Base-by-base conservation (phyloP, 129 eudicot species). In the Chrysanthemum lavandulifolium region DNA sequence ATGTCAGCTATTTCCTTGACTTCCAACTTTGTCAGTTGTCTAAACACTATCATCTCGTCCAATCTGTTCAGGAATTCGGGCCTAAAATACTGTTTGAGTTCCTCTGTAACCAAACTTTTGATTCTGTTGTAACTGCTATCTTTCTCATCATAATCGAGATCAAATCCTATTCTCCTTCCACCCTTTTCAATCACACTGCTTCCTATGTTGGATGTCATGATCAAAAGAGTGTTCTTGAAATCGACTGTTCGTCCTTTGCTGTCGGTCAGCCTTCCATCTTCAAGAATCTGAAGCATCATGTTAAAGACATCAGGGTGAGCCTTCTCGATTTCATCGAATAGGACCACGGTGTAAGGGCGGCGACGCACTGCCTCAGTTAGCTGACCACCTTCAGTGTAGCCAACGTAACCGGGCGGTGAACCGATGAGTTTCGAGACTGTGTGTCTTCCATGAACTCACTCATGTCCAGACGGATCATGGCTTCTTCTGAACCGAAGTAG, bases 81-180 rank as follows among this genome's bases (percentile, higher is more conserved):
- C 73, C 78, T 65, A 31, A 85, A 85, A 53, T 67, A 61, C 65
- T 69, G 76, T 53, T 76, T 85, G 1, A 82, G 47, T 50, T 82
- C 80, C 18, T 76, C 81, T 1, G 77, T 63, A 4, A 85, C 87
- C 25, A 55, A 52, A 3, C 59, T 19, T 73, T 79, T 85, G 33
- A 85, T 74, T 6, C 78, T 49, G 25, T 76, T 87, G 67, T 93
- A 93, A 73, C 97, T 86, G 66, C 82, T 80, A 67, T 93, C 98
- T 74, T 89, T 79, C 87, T 90, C 96, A 31, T 86, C 93, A 10
- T 80, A 84, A 61, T 85, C 96, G 1, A 92, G 82, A 65, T 87
- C 87, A 21, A 92, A 92, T 14, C 98, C 96, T 12, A 92, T 85
- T n/a, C 90, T 73, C 0, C 98, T 86, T 15, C 92, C 80, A 49